Evolutionary conservation across 2,329 filamentous ascomycete species (phyloP), one percentile per base, ranked within the genome.

Genomic region (Clathrospora elynae): DNA sequence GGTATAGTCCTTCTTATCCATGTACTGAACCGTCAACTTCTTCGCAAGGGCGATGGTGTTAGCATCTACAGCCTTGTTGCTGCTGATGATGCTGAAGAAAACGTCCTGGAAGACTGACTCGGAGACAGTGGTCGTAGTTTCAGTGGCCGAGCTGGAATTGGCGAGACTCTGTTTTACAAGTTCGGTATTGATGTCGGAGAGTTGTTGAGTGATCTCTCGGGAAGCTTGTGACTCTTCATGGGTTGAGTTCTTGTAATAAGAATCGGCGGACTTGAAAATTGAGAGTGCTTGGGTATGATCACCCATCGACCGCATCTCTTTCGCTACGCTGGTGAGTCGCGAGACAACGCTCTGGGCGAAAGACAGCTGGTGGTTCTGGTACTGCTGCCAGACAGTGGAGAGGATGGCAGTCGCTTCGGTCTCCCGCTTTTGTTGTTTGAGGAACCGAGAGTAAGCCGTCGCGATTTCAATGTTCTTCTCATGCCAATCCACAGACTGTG

Each of bases 331-430:
- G 6, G 66, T 51, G 51, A 71, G 42, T 51, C 67, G 25, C 57
- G 51, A 45, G 8, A 66, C 51, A 22, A 70, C 64, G 8, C 60
- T 67, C 43, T 75, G 71, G 0, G 73, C 69, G 17, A 71, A 62
- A 4, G 69, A 62, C 10, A 70, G 54, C 39, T 71, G 73, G 30
- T 70, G 71, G 30, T 74, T 68, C 40, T 75, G 68, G 48, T 79
- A 78, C 49, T 79, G 77, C 36, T 76, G 68, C 72, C 75, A 78
- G 13, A 77, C 59, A 7, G 71, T 72, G 2, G 67, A 70, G 3
- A 79, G 64, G 4, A 79, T 62, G 3, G 75, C 71, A 2, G 73
- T 71, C 0, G 74, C 69, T 46, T 80, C 76, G 0, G 62, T 62
- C 10, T 68, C 66, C 3, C 75, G 68, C 49, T 75, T 75, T 34